A percentile compares a stretch with the other conserved stretches of the same genome.
Evolutionary conservation across 805 yeast genomes (phyloP).

Genomic region (Pichia nanzhaoensis): DNA sequence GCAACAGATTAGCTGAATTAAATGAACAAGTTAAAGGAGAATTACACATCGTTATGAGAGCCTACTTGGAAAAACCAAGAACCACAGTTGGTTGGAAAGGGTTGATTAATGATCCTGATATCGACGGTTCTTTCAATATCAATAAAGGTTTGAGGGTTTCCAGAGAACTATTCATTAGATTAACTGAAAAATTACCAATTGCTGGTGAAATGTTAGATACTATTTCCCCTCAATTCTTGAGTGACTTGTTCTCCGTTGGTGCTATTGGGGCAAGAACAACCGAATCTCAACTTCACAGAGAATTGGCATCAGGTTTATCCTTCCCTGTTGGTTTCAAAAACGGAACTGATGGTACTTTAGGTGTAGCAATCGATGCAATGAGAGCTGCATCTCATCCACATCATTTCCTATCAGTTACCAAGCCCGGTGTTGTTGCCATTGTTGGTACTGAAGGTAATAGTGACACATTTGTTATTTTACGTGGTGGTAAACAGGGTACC

Average conservation of each 20-base stretch:
- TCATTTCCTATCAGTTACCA: slow-evolving; percentile 90
- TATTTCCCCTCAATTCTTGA: slow-evolving; percentile 90
- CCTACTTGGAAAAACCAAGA: slow-evolving; percentile 96
- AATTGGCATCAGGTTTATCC: slow-evolving; percentile 90
- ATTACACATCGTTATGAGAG: slow-evolving; percentile 88
- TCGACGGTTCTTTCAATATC: slow-evolving; percentile 86
- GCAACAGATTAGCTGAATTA: slow-evolving; percentile 52
- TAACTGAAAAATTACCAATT: slow-evolving; percentile 79
- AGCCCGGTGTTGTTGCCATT: slow-evolving; percentile 94
- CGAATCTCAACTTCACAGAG: slow-evolving; percentile 96
- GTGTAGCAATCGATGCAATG: slow-evolving; percentile 92
- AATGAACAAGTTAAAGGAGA: slow-evolving; percentile 64
- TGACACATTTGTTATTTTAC: slow-evolving; percentile 81
- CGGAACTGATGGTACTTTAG: slow-evolving; percentile 94
- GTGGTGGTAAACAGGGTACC: slow-evolving; percentile 95
- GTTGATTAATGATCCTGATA: slow-evolving; percentile 92
- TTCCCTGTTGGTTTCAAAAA: slow-evolving; percentile 98
- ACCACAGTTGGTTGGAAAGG: slow-evolving; percentile 99
- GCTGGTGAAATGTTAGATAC: slow-evolving; percentile 98
- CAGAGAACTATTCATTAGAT: slow-evolving; percentile 74
- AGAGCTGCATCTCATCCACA: slow-evolving; percentile 90
- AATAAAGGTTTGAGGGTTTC: slow-evolving; percentile 89
- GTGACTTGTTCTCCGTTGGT: slow-evolving; percentile 91
- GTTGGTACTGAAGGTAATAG: slow-evolving; percentile 92
- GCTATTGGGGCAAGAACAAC: slow-evolving; percentile 99